These are phyloP conservation scores for Astrocystis sublimbata DNA, from an alignment of 495 filamentous ascomycete genomes.

Conservation along the genomic window DNA sequence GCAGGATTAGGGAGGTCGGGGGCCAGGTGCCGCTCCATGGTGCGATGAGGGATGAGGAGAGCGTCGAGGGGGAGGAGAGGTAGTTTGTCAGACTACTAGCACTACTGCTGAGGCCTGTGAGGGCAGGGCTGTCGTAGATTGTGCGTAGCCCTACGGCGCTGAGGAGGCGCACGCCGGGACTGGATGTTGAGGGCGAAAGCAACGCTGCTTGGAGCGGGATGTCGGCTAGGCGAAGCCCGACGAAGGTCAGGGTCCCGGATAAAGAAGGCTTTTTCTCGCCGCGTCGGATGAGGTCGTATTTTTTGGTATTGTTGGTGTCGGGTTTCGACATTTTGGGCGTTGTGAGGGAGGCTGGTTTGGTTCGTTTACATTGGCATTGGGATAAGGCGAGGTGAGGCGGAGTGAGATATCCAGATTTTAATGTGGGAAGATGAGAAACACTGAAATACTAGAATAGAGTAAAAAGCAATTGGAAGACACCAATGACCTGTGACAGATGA, in stretches of 20 bases:
- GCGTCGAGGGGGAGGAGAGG: background rate
- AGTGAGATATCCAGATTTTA: too few species aligned
- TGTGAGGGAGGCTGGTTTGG: background rate
- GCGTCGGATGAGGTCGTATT: conserved; percentile 35
- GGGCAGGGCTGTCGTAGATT: conserved; percentile 14
- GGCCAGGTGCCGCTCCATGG: conserved; percentile 1
- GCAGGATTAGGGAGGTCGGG: conserved; percentile 39
- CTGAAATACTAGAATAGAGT: background rate
- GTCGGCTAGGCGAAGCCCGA: conserved; percentile 59
- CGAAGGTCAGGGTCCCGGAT: conserved; percentile 54
- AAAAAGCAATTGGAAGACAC: background rate
- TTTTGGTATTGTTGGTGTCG: conserved; percentile 14
- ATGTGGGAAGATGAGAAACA: background rate
- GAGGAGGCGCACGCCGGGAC: conserved; percentile 29
- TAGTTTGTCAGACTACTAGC: too few species aligned
- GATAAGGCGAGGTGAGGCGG: background rate
- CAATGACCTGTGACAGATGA: too few species aligned
- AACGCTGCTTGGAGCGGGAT: conserved; percentile 59
- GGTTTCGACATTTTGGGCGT: conserved; percentile 1
- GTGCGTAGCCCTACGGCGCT: conserved; percentile 19
- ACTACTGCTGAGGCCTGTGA: too few species aligned
- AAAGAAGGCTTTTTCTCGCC: conserved; percentile 45
- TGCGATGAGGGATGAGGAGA: background rate
- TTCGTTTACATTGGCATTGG: background rate
- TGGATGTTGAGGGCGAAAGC: conserved; percentile 24